Evolutionary conservation across 805 yeast species (phyloP).

Genomic region (Suhomyces pyralidae): DNA sequence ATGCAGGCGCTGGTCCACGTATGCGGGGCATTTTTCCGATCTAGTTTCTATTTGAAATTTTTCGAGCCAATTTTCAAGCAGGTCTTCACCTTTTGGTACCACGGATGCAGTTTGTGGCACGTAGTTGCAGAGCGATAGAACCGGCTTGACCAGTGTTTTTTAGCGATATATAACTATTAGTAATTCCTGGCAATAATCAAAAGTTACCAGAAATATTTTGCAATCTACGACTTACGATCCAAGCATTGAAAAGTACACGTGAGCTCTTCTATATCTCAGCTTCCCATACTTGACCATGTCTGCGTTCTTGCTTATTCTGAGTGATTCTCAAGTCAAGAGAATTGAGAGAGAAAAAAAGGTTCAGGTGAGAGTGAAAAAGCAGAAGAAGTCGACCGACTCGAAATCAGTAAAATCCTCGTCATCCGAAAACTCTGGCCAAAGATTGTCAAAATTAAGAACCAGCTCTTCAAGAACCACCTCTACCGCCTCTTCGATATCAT

Average conservation of each 20-base stretch:
- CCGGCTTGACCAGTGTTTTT: not conserved
- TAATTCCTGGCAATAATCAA: not conserved
- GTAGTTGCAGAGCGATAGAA: not conserved
- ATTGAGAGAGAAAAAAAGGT: conserved; percentile 6
- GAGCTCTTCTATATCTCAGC: not conserved
- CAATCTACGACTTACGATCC: not conserved
- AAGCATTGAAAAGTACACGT: not conserved
- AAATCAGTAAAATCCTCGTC: conserved; percentile 1
- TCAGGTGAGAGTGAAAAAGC: not conserved
- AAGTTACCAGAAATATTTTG: not conserved
- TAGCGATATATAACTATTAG: not conserved
- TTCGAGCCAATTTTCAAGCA: not conserved
- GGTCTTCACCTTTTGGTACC: not conserved
- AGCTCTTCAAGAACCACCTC: not conserved
- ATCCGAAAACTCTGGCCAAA: not conserved
- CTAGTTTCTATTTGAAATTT: not conserved
- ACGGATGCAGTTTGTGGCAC: not conserved
- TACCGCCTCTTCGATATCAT: not conserved
- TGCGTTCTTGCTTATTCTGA: conserved; percentile 10
- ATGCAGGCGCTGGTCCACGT: not conserved
- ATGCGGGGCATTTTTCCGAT: not conserved
- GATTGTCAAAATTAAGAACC: not conserved
- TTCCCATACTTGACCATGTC: conserved; percentile 6
- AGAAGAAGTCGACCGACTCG: not conserved
- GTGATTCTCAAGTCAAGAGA: conserved; percentile 3